Percentiles rank a stretch among this genome's conserved stretches.
Conservation (phyloP, 2,329 filamentous ascomycete species). For the Pleurostoma richardsiae region DNA sequence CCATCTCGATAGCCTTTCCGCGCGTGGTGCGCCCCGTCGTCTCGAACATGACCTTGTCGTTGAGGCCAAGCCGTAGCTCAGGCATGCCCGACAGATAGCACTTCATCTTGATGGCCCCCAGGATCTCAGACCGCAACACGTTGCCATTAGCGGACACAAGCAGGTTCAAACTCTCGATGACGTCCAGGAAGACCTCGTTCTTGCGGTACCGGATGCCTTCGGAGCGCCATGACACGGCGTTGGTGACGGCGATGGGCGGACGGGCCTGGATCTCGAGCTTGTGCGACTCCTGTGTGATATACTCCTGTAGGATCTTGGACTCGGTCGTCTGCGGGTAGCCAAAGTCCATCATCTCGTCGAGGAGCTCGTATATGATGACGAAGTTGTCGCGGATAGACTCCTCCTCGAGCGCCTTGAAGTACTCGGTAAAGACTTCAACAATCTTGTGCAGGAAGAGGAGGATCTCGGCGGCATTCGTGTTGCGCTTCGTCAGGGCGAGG, state of each 20-base stretch:
- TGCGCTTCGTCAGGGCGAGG: constrained; percentile 94
- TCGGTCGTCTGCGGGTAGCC: constrained; percentile 98
- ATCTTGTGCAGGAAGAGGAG: constrained; percentile 97
- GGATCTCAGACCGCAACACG: constrained; percentile 90
- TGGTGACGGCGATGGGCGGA: constrained; percentile 95
- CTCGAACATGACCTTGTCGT: constrained; percentile 99
- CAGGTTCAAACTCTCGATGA: constrained; percentile 93
- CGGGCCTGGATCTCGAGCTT: constrained; percentile 96
- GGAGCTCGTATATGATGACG: constrained; percentile 95
- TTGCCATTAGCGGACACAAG: constrained; percentile 93
- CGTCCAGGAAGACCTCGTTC: constrained; percentile 98
- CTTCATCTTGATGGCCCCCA: constrained; percentile 99
- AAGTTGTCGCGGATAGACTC: constrained; percentile 99
- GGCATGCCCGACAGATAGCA: constrained; percentile 99
- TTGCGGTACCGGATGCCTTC: constrained; percentile 98
- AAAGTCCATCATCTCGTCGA: constrained; percentile 99
- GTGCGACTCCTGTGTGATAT: constrained; percentile 98
- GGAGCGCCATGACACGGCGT: constrained; percentile 95
- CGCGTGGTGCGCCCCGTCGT: constrained; percentile 89
- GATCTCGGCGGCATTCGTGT: constrained; percentile 98
- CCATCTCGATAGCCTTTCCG: constrained; percentile 98
- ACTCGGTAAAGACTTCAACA: constrained; percentile 98
- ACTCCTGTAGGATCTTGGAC: constrained; percentile 97
- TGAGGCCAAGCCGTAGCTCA: constrained; percentile 85
- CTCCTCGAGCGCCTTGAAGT: constrained; percentile 98